These are phyloP conservation scores for Cenchrus fungigraminus DNA, from an alignment of 176 grass and related monocot genomes.

Conservation along the genomic window DNA sequence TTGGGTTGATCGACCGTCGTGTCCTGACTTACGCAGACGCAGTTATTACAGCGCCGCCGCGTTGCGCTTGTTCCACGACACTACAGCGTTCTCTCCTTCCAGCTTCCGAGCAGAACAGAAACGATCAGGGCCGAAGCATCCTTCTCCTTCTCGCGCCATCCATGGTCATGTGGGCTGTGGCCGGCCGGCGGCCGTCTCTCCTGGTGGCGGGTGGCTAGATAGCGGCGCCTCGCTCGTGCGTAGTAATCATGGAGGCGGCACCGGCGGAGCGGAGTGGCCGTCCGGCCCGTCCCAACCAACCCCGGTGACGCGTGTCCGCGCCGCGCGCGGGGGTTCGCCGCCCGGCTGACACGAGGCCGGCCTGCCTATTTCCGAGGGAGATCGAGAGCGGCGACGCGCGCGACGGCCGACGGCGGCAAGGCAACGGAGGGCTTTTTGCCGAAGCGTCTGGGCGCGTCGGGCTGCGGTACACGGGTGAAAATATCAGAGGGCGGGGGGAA, in stretches of 20 bases:
- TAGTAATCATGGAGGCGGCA: not conserved
- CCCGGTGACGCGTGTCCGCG: not conserved
- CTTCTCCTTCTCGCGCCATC: not conserved
- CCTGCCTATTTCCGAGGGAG: not conserved
- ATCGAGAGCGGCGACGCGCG: not conserved
- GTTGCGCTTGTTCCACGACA: too few species aligned
- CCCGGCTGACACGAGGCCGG: not conserved
- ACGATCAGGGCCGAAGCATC: not conserved
- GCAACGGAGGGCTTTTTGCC: not conserved
- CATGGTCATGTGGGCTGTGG: too few species aligned
- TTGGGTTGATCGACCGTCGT: not conserved
- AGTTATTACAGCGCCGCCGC: not conserved
- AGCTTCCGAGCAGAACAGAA: not conserved
- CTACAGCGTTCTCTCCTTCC: too few species aligned
- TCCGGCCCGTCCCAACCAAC: not conserved
- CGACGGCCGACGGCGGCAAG: not conserved
- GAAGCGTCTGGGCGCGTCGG: slow-evolving; percentile 6
- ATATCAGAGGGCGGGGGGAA: not conserved
- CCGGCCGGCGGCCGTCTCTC: too few species aligned
- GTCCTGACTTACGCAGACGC: not conserved
- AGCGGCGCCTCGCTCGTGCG: not conserved
- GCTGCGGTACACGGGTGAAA: not conserved
- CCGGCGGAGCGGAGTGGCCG: not conserved
- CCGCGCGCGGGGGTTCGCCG: not conserved
- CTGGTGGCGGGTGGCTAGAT: too few species aligned